These are phyloP conservation scores for Clavulina sp. DNA, from an alignment of 768 basidiomycete genomes.

Conservation along the genomic window DNA sequence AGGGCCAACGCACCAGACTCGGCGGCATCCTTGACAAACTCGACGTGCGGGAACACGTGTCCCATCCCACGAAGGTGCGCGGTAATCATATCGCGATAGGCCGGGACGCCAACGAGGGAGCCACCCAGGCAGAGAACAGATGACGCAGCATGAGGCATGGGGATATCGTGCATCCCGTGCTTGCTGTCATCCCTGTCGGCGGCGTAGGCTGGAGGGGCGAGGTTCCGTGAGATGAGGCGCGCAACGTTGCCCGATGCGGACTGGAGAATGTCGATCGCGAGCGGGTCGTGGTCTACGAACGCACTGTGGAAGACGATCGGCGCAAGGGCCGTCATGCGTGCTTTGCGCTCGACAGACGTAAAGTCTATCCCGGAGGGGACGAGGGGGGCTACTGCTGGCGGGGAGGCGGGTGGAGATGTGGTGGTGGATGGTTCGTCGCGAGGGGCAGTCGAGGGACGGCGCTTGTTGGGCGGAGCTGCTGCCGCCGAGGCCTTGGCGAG, in stretches of 20 bases:
- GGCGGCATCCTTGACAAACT: conserved; percentile 54
- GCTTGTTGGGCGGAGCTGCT: background rate
- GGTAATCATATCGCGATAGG: conserved; percentile 37
- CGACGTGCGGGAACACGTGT: conserved; percentile 45
- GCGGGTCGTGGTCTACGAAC: conserved; percentile 41
- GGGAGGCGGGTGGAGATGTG: conserved; percentile 15
- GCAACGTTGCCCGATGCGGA: conserved; percentile 38
- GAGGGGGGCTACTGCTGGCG: conserved; percentile 14
- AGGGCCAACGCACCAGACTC: conserved; percentile 44
- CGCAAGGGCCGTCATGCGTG: conserved; percentile 52
- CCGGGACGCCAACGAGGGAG: conserved; percentile 47
- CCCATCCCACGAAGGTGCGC: conserved; percentile 39
- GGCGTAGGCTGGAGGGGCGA: conserved; percentile 13
- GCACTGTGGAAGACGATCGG: conserved; percentile 67
- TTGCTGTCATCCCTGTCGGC: background rate
- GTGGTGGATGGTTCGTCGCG: background rate
- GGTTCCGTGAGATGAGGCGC: conserved; percentile 36
- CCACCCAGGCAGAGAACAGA: conserved; percentile 63
- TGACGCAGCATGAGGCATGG: conserved; percentile 30
- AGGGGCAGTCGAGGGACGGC: background rate
- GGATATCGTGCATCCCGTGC: conserved; percentile 18
- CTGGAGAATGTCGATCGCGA: conserved; percentile 43
- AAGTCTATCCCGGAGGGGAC: no score
- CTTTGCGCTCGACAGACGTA: conserved; percentile 39
- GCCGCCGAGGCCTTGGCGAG: no score